Conservation (phyloP, 78 protist species). For the Tieghemostelium lacteum region DNA sequence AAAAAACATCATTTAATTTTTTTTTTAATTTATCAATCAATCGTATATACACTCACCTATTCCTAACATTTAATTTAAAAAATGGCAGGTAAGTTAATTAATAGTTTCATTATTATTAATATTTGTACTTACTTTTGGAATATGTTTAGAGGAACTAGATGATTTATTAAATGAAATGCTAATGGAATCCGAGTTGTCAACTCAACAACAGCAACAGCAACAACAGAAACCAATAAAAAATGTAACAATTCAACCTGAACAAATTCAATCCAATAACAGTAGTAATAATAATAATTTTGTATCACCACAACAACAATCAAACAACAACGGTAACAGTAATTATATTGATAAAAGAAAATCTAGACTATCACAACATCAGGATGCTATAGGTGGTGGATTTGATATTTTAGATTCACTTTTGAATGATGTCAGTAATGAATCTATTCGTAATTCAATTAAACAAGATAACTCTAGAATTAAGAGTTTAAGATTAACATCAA, state of each 20-base stretch:
- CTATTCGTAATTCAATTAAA: conserved; percentile 15
- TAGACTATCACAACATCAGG: conserved; percentile 36
- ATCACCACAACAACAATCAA: neutral
- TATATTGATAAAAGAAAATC: conserved; percentile 44
- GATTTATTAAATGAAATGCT: conserved; percentile 34
- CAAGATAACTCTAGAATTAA: conserved; percentile 65
- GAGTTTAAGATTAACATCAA: conserved; percentile 36
- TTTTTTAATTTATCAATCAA: no score
- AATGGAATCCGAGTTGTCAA: neutral
- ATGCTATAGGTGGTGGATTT: conserved; percentile 24
- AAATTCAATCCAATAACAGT: neutral
- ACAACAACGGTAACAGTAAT: neutral
- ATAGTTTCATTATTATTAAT: no score
- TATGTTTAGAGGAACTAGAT: conserved; percentile 15
- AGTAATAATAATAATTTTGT: neutral
- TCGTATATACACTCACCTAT: no score
- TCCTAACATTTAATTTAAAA: no score
- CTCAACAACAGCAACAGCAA: conserved; percentile 1
- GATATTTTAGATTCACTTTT: conserved; percentile 64
- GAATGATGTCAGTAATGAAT: conserved; percentile 52
- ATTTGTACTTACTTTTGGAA: no score
- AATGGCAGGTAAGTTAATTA: no score
- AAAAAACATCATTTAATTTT: no score
- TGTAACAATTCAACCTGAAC: neutral
- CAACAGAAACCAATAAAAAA: neutral